phyloP scores from a whole-genome alignment of 495 filamentous ascomycete genomes.

The Neurospora sublineolata region DNA sequence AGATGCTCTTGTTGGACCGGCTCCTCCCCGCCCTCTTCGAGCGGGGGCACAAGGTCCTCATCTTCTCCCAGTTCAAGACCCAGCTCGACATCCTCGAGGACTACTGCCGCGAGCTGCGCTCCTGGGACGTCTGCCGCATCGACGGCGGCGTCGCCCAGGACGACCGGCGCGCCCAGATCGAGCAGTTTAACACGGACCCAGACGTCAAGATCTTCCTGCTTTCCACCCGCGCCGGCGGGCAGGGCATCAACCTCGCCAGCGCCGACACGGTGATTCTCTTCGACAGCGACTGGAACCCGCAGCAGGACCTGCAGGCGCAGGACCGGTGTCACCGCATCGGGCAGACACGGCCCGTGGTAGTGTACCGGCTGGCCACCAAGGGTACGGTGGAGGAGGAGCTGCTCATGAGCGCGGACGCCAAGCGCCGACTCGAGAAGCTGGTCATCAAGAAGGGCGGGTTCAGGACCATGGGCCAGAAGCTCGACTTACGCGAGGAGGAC shows the following conservation, averaged over 20 bases:
- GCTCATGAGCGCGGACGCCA: slow-evolving; percentile 79
- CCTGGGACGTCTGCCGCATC: slow-evolving; percentile 78
- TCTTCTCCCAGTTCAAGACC: slow-evolving; percentile 94
- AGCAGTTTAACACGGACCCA: slow-evolving; percentile 66
- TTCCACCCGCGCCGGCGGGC: slow-evolving; percentile 81
- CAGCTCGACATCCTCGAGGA: slow-evolving; percentile 85
- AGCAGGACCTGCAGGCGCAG: slow-evolving; percentile 92
- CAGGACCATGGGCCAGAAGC: slow-evolving; percentile 47
- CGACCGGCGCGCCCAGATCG: slow-evolving; percentile 73
- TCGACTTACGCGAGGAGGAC: slow-evolving; percentile 33
- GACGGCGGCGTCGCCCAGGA: slow-evolving; percentile 77
- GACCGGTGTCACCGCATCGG: slow-evolving; percentile 93
- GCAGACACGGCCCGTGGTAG: slow-evolving; percentile 79
- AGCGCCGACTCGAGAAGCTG: slow-evolving; percentile 85
- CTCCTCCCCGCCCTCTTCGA: slow-evolving; percentile 66
- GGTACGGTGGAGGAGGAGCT: slow-evolving; percentile 85
- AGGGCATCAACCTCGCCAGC: slow-evolving; percentile 94
- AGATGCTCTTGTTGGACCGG: slow-evolving; percentile 88
- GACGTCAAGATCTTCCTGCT: slow-evolving; percentile 73
- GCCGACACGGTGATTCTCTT: slow-evolving; percentile 96
- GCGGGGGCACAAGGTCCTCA: slow-evolving; percentile 77
- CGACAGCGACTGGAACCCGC: slow-evolving; percentile 96
- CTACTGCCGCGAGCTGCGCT: slow-evolving; percentile 60
- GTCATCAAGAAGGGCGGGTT: slow-evolving; percentile 90
- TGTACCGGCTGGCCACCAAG: slow-evolving; percentile 92